Conservation (phyloP, 192 early-diverging fungal species). For the Lobosporangium transversale region DNA sequence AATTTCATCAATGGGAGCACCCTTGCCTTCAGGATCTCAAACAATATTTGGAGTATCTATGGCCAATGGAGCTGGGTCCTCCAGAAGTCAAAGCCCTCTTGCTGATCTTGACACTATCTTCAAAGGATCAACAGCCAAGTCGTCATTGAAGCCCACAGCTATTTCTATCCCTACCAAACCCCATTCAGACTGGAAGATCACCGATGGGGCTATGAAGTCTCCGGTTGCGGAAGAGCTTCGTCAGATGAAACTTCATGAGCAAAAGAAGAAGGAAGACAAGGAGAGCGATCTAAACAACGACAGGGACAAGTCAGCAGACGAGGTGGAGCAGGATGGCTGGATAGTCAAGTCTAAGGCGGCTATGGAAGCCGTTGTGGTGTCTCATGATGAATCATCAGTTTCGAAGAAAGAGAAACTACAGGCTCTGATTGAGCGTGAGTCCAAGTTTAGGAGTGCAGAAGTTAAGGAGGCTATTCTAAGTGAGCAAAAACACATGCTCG, state of each 20-base stretch:
- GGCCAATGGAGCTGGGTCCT: neutral
- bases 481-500: slow-evolving; percentile 41
- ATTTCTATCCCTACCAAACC: slow-evolving; percentile 20
- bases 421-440: slow-evolving; percentile 59
- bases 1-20: neutral
- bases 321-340: slow-evolving; percentile 55
- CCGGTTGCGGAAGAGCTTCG: slow-evolving; percentile 31
- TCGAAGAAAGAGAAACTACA: slow-evolving; percentile 56
- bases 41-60: slow-evolving; percentile 30
- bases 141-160: slow-evolving; percentile 10
- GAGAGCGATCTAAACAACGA: slow-evolving; percentile 36
- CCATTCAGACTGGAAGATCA: slow-evolving; percentile 34
- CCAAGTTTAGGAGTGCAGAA: slow-evolving; percentile 59
- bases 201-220: slow-evolving; percentile 28
- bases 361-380: slow-evolving; percentile 58
- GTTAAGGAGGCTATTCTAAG: slow-evolving; percentile 64
- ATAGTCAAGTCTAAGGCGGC: slow-evolving; percentile 58
- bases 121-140: neutral
- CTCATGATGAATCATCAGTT: slow-evolving; percentile 56
- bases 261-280: slow-evolving; percentile 31
- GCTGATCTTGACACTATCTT: slow-evolving; percentile 31
- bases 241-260: slow-evolving; percentile 6
- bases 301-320: slow-evolving; percentile 27
- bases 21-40: slow-evolving; percentile 5
- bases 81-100: slow-evolving; percentile 19